Evolutionary conservation across 2,329 filamentous ascomycete genomes (phyloP), one percentile per base, ranked within the genome.

Genomic region (Gnomoniopsis sp.): DNA sequence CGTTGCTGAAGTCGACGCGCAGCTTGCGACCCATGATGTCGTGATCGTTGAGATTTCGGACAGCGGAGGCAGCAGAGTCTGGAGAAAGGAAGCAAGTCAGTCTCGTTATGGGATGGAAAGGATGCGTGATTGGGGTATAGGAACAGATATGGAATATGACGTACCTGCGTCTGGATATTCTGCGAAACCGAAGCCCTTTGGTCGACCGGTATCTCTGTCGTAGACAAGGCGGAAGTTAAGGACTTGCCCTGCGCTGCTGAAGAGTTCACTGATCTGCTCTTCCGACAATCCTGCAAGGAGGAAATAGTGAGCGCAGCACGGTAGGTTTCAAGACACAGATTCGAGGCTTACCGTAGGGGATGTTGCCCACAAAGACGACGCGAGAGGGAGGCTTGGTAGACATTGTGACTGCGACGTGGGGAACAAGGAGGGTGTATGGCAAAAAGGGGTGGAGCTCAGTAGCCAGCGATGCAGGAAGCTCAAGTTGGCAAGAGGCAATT

Each of bases 121-220:
- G 17, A 64, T 59, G 8, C 34, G 41, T 30, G 10, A 38, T 15
- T 7, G 11, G 47, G 14, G 36, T 2, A 21, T 48, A 48, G 26
- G 33, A 38, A 36, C 12, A 8, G 49, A 3, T 22, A 6, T 49
- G 21, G 21, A 19, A 34, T 17, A n/a, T 47, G 11, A 52, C 73
- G 38, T 82, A 84, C 96, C 93, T 60, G 90, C 87, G 70, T 98
- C 95, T 57, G 91, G 89, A 70, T 96, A 99, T 72, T 98, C 93
- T 69, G 93, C 90, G 68, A 98, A 99, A 38, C 95, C 95, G 72
- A 96, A 99, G 19, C 95, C 95, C 74, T 97, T 98, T 1, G 95
- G 93, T 58, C 91, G 87, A 46, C 93, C 93, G 2, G 93, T 97
- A 69, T 98, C 93, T 55, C 92, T 89, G 77, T 98, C 96, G 75